These are phyloP conservation scores for Dichotomocladium elegans DNA, from an alignment of 371 early-diverging fungal species.

Conservation along the genomic window DNA sequence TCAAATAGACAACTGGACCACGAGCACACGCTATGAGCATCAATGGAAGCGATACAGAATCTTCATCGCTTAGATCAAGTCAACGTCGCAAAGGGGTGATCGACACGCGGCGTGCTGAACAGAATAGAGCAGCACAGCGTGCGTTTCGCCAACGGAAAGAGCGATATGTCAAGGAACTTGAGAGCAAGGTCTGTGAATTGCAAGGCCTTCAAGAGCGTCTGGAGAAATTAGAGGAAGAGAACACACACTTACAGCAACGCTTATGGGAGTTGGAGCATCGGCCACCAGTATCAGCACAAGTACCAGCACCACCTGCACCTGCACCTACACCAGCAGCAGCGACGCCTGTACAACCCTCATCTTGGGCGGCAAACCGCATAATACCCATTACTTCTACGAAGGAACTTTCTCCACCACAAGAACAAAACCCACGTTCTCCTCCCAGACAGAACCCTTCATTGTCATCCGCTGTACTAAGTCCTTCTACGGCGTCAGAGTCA, in stretches of 20 bases:
- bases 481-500: too few species aligned
- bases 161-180: constrained; percentile 52
- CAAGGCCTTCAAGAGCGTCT: constrained; percentile 11
- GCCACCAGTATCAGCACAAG: not conserved
- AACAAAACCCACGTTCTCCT: too few species aligned
- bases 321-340: not conserved
- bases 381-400: too few species aligned
- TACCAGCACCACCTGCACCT: not conserved
- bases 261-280: constrained; percentile 10
- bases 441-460: too few species aligned
- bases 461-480: too few species aligned
- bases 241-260: constrained; percentile 8
- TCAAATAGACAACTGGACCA: too few species aligned
- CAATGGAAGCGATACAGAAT: not conserved
- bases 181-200: constrained; percentile 8
- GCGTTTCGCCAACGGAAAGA: constrained; percentile 70
- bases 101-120: constrained; percentile 17
- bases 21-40: not conserved
- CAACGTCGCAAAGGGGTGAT: constrained; percentile 6
- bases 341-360: not conserved
- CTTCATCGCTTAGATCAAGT: not conserved
- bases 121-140: constrained; percentile 68
- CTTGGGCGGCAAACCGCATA: too few species aligned
- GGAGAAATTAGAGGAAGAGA: constrained; percentile 12
- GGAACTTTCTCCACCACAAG: too few species aligned